phyloP scores from a whole-genome alignment of 2,329 filamentous ascomycete species.

The Dactylellina haptotyla region DNA sequence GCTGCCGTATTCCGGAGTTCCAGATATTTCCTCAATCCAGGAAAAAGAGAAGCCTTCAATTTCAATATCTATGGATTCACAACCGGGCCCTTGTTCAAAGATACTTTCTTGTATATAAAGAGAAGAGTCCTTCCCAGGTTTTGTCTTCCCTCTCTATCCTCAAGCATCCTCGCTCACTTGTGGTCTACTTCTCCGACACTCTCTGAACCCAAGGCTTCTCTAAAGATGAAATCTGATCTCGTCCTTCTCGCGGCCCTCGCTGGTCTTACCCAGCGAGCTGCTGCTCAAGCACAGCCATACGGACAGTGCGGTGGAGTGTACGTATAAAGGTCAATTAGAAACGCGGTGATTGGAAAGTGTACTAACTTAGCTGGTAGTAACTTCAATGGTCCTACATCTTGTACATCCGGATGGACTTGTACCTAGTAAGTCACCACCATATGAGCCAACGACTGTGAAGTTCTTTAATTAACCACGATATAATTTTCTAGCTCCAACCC shows the following conservation, averaged over 20 bases:
- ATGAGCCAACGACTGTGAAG: no score
- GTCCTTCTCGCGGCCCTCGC: constrained; percentile 42
- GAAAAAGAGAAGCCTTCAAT: constrained; percentile 38
- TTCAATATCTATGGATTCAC: constrained; percentile 39
- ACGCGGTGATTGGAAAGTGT: neutral
- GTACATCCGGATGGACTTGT: constrained; percentile 50
- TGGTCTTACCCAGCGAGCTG: constrained; percentile 35
- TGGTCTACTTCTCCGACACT: constrained; percentile 35
- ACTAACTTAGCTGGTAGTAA: constrained; percentile 20
- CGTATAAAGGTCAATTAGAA: neutral
- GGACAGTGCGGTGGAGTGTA: constrained; percentile 53
- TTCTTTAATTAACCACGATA: neutral
- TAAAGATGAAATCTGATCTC: constrained; percentile 51
- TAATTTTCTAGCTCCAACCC: constrained; percentile 41
- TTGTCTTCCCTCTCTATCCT: constrained; percentile 37
- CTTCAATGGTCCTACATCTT: constrained; percentile 27
- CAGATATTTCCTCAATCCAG: constrained; percentile 35
- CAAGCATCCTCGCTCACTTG: constrained; percentile 43
- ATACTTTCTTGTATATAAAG: constrained; percentile 47
- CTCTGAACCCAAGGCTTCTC: constrained; percentile 30
- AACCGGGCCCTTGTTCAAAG: constrained; percentile 11
- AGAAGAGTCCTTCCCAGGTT: constrained; percentile 32
- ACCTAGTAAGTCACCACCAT: constrained; percentile 52
- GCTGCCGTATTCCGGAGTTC: constrained; percentile 41
- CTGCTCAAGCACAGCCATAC: constrained; percentile 41